Percentiles rank a stretch among this genome's conserved stretches.
These are phyloP conservation scores for Phytophthora meadii DNA, from an alignment of 352 stramenopile species.

Conservation along the genomic window DNA sequence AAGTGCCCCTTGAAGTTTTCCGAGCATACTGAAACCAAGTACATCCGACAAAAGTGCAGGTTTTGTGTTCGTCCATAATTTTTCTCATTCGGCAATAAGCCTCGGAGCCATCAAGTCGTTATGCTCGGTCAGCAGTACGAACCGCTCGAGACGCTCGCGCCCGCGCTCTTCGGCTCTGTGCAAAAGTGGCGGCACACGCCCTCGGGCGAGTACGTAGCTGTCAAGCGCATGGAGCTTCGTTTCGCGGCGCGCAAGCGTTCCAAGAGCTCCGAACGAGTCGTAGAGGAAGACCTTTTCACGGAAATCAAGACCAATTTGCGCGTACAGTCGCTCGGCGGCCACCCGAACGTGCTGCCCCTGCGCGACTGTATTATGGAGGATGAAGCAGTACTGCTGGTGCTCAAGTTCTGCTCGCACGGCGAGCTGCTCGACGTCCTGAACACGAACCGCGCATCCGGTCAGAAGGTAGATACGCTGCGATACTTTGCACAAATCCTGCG, in stretches of 20 bases:
- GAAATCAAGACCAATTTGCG: conserved; percentile 77
- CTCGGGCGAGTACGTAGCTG: conserved; percentile 64
- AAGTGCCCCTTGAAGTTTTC: conserved; percentile 33
- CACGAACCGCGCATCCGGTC: conserved; percentile 41
- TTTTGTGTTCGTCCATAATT: neutral
- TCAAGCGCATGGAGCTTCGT: conserved; percentile 83
- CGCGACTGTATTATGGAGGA: conserved; percentile 72
- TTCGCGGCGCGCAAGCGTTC: conserved; percentile 56
- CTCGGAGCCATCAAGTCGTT: conserved; percentile 8
- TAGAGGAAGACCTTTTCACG: conserved; percentile 76
- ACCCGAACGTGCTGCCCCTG: conserved; percentile 73
- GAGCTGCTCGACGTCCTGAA: conserved; percentile 84
- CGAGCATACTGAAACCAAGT: conserved; percentile 28
- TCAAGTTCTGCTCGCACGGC: conserved; percentile 69
- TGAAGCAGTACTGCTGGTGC: conserved; percentile 68
- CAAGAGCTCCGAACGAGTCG: conserved; percentile 50
- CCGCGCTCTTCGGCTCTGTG: conserved; percentile 78
- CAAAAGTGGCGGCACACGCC: conserved; percentile 61
- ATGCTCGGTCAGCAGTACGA: conserved; percentile 55
- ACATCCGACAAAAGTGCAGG: neutral
- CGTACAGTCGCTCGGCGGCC: conserved; percentile 65
- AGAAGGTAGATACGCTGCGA: conserved; percentile 38
- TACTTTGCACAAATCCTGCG: conserved; percentile 76
- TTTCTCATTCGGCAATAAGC: conserved; percentile 29
- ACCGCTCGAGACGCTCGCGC: conserved; percentile 62